These are phyloP conservation scores for Aspergillus conjunctus DNA, from an alignment of 495 filamentous ascomycete species.

Conservation along the genomic window DNA sequence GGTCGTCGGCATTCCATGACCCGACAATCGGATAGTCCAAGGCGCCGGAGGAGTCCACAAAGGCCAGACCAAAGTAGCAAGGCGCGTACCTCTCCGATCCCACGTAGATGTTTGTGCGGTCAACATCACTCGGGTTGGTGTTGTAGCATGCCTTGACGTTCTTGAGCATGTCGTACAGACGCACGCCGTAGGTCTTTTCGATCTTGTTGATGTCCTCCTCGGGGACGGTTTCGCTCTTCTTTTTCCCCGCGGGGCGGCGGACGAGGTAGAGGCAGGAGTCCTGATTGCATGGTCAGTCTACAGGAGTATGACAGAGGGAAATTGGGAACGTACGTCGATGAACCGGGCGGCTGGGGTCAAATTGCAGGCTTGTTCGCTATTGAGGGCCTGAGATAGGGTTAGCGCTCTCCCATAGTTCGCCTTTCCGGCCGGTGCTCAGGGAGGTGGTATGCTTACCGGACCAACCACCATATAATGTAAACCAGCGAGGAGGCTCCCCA, in stretches of 20 bases:
- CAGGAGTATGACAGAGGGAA: no score
- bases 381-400: background rate
- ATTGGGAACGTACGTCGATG: background rate
- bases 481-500: background rate
- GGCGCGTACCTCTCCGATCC: conserved; percentile 1
- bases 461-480: conserved; percentile 4
- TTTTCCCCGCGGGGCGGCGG: background rate
- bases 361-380: background rate
- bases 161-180: conserved; percentile 5
- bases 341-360: conserved; percentile 2
- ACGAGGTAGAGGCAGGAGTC: background rate
- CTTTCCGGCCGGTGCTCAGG: no score
- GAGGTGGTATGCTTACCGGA: background rate
- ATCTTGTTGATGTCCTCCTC: conserved; percentile 4
- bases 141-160: conserved; percentile 2
- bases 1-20: background rate
- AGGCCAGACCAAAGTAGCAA: conserved; percentile 3
- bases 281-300: background rate
- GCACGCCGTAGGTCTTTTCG: conserved; percentile 5
- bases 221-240: background rate
- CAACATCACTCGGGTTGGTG: background rate
- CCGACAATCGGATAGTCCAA: background rate
- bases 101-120: background rate
- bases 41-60: background rate
- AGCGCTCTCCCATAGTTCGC: no score